phyloP scores from a whole-genome alignment of 257 asterid genomes.

The Cynanchum wilfordii region DNA sequence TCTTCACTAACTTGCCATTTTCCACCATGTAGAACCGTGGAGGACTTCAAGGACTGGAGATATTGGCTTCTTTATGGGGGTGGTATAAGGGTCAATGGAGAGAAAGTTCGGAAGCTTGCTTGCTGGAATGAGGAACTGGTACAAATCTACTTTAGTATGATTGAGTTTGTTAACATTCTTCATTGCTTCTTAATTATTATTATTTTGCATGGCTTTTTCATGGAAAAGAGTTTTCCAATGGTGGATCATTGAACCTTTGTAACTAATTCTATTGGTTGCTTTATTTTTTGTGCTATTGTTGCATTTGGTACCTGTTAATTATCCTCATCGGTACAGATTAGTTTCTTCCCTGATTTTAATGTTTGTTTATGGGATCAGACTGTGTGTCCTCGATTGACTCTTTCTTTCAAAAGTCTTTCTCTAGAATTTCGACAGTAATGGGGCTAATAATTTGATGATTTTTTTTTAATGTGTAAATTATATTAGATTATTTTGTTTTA shows the following conservation, averaged over 20 bases:
- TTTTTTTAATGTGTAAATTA: too few relatives aligned
- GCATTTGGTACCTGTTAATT: slow-evolving; percentile 2
- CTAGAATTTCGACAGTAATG: too few relatives aligned
- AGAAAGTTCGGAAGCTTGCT: slow-evolving; percentile 99
- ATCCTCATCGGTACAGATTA: neutral
- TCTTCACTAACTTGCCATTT: slow-evolving; percentile 19
- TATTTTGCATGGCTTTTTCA: too few relatives aligned
- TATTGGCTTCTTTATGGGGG: slow-evolving; percentile 98
- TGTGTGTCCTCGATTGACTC: neutral
- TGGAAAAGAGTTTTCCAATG: too few relatives aligned
- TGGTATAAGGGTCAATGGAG: slow-evolving; percentile 97
- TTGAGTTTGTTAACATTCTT: slow-evolving; percentile 6
- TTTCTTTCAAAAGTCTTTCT: neutral
- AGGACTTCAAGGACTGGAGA: slow-evolving; percentile 97
- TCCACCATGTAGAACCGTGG: slow-evolving; percentile 67
- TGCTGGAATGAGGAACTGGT: slow-evolving; percentile 99
- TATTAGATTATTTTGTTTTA: too few relatives aligned
- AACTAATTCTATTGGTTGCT: neutral
- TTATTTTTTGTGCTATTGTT: neutral
- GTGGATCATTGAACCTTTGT: neutral
- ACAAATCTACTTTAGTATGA: slow-evolving; percentile 17
- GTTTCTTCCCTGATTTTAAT: neutral
- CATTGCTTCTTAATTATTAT: slow-evolving; percentile 14
- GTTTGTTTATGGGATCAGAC: neutral
- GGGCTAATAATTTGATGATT: too few relatives aligned